Evolutionary conservation across 192 early-diverging fungal genomes (phyloP), one percentile per base, ranked within the genome.

Genomic region (Dissophora ornata): DNA sequence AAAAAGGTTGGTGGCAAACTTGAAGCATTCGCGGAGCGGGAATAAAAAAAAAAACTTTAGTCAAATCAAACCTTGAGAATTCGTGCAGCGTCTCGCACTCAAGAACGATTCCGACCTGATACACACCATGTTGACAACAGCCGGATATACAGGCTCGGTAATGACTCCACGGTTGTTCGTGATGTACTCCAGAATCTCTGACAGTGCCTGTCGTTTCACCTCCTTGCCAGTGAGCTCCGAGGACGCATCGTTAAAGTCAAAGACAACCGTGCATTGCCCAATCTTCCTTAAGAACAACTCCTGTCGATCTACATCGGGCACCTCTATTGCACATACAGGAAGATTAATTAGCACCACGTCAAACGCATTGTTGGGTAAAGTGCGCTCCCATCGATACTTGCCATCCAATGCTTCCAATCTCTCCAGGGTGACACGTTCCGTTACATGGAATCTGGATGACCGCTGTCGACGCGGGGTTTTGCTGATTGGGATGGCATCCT

Each of bases 1-100:
- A 83, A 99, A 98, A 19, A 99, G 84, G 82, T 99, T 99, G 4
- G 87, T 86, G 24, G 94, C 87, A 88, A 96, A 95, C 94, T 96
- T 26, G 11, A 33, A 24, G 2, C 15, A 57, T 4, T 18, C 18
- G 19, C 5, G 12, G 12, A 12, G 12, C 6, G 11, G 19, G 18
- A 21, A 56, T 41, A 18, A 48, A 48, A 10, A 21, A 24, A 7
- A 15, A 10, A 22, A 61, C 5, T 38, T 38, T 7, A 34, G 16
- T 49, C 19, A 42, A 3, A 34, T 30, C 34, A n/a, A 49, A 12
- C 7, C 12, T 5, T 5, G 12, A 12, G 5, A 12, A 38, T 38
- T 9, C 12, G 5, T 5, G 12, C 5, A 12, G 12, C 5, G 36
- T 12, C 36, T 9, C 12, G 36, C 7, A 38, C 18, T 45, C 44